Conservation (phyloP, 2,329 filamentous ascomycete genomes). For the Ceratocystis albifundus region DNA sequence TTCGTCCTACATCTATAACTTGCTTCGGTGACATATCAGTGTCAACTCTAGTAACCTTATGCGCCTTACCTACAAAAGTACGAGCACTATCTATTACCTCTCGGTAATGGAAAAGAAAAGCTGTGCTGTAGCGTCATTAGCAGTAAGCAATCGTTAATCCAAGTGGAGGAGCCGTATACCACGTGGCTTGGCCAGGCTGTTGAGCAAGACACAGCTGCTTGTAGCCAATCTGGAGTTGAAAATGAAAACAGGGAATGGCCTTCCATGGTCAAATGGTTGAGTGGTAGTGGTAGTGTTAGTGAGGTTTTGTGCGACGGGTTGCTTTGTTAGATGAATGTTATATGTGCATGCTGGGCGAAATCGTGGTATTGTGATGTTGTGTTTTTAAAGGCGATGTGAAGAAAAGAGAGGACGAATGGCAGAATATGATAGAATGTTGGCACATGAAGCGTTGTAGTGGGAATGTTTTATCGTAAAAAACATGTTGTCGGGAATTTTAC, state of each 20-base stretch:
- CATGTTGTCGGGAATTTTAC: constrained; percentile 2
- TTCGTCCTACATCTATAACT: neutral
- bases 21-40: neutral
- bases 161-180: neutral
- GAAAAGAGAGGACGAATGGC: neutral
- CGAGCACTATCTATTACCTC: neutral
- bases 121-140: constrained; percentile 2
- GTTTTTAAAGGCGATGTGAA: neutral
- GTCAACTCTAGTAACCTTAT: too few relatives aligned
- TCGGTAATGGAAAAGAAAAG: neutral
- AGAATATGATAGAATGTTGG: neutral
- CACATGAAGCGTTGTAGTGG: neutral
- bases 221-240: neutral
- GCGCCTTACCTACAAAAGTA: neutral
- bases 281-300: neutral
- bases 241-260: neutral
- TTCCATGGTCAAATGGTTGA: neutral
- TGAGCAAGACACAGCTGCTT: constrained; percentile 2
- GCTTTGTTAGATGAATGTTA: neutral
- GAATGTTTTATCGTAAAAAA: neutral
- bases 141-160: neutral
- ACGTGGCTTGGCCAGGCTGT: neutral
- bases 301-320: neutral
- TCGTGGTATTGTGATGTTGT: neutral
- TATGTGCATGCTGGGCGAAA: neutral